A percentile compares a stretch with the other conserved stretches of the same genome.
phyloP scores from a whole-genome alignment of 495 filamentous ascomycete species.

The Xylaria flabelliformis region DNA sequence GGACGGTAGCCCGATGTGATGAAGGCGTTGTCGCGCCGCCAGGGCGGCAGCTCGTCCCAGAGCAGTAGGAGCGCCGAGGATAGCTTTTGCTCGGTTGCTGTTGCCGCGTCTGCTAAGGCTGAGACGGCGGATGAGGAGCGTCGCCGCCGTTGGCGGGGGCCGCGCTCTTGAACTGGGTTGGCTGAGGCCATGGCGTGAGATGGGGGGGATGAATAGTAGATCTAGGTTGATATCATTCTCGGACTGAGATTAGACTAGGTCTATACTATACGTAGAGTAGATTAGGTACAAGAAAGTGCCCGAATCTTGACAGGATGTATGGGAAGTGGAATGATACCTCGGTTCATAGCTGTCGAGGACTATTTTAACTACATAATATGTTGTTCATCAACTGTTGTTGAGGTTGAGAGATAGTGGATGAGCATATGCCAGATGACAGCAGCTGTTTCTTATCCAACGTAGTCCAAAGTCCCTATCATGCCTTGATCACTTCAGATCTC shows the following conservation, averaged over 20 bases:
- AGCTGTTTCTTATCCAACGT: constrained; percentile 8
- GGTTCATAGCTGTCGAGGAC: not conserved
- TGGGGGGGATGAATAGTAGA: not conserved
- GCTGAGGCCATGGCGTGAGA: constrained; percentile 31
- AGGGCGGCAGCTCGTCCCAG: constrained; percentile 53
- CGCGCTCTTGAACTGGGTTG: constrained; percentile 1
- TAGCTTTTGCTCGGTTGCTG: constrained; percentile 38
- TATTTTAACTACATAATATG: not conserved
- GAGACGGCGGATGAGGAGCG: constrained; percentile 32
- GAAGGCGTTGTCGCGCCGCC: constrained; percentile 56
- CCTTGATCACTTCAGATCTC: not conserved
- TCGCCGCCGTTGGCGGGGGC: constrained; percentile 29
- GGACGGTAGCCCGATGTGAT: constrained; percentile 51
- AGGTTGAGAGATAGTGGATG: constrained; percentile 17
- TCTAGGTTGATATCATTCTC: not conserved
- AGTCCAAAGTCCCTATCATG: not conserved
- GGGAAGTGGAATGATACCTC: not conserved
- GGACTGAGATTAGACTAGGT: not conserved
- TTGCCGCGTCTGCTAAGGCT: constrained; percentile 31
- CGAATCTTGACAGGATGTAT: not conserved
- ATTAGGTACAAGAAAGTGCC: not conserved
- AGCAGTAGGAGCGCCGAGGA: constrained; percentile 40
- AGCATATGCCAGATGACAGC: constrained; percentile 23
- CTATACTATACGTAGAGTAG: not conserved
- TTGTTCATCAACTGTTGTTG: constrained; percentile 15